Base-by-base conservation (phyloP, 306 rosid genomes). In the Lagenaria siceraria region DNA sequence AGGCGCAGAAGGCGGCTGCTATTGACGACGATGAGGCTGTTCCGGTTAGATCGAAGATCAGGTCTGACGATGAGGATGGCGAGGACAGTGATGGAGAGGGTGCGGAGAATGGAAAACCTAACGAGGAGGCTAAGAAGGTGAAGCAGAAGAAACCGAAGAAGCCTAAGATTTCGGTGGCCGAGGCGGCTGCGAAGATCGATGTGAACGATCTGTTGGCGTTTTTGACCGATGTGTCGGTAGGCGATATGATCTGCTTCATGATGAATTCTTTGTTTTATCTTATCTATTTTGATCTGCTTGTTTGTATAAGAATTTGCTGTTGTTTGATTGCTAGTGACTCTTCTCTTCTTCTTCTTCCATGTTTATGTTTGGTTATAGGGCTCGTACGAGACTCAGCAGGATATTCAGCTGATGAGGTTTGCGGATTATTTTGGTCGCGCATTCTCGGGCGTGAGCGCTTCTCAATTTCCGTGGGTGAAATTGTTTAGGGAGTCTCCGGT, bases 381-480 rank as follows among this genome's bases (percentile, higher is more conserved):
- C 12, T 88, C 96, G 55, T 91, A 84, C 53, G 92, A 87, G 80
- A 58, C 75, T 77, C 90, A 88, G 83, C 90, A 89, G 81, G 90
- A 90, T 0, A 83, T 95, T 65, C 89, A 84, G 86, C 79, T 95
- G 88, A 90, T 95, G 96, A 88, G 91, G 48, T 92, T 95, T 65
- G 96, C 97, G 4, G 97, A 95, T 85, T 92, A 89, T 61, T 92
- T 90, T 75, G 96, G 92, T 48, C 91, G 91, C 58, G 92, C 97
- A 52, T 95, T 95, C 78, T 81, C 93, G 64, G 85, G 86, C 12
- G 98, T 95, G 82, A 81, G 78, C 77, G 86, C 91, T 15, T 79
- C 98, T 65, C 97, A 95, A 83, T 95, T 95, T 89, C 97, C 98
- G 6, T 95, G 98, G 98, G 79, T 92, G 85, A 92, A 92, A 83